Evolutionary conservation across 2,329 filamentous ascomycete genomes (phyloP), one percentile per base, ranked within the genome.

Genomic region (Dendryphion nanum): DNA sequence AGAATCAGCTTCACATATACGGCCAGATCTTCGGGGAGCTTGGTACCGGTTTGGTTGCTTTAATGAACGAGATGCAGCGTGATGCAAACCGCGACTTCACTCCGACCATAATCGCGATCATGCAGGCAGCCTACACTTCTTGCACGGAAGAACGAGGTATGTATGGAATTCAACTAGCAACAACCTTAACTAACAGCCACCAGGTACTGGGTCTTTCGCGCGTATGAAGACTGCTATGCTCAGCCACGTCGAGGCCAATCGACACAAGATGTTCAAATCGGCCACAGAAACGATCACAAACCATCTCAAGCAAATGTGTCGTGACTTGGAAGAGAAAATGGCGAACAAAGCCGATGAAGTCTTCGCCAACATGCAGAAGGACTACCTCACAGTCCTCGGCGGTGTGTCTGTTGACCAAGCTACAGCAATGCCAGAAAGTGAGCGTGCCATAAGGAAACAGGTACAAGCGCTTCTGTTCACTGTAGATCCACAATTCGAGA

Each of bases 61-160:
- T 47, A 2, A 69, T 80, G 45, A 74, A 63, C 1, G 59, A 66
- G 4, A 43, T 63, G 4, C 77, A 81, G 48, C 69, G 73, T 18
- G 72, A 77, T 3, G 72, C 73, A 13, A 81, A 72, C 48, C 73
- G 78, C 4, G 63, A 74, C 21, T 79, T 82, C 39, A 69, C 66
- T 0, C 77, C 76, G 0, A 63, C 65, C 2, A 71, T 82, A 37
- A 53, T 61, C 4, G 30, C 47, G 1, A 59, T 57, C 20, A 79
- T 83, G 72, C 43, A 46, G 2, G 41, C 57, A 2, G 71, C 66
- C 0, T 82, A 82, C 50, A 39, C 63, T 0, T 35, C 32, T 0
- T 80, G 76, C 50, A 44, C 56, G 4, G 46, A 57, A 0, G 74
- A 80, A 50, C 26, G 28, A n/a, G 75, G 72, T 53, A 37, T 46